Base-by-base conservation (phyloP, 2,329 filamentous ascomycete genomes). In the Arthrobotrys pseudoclavata region DNA sequence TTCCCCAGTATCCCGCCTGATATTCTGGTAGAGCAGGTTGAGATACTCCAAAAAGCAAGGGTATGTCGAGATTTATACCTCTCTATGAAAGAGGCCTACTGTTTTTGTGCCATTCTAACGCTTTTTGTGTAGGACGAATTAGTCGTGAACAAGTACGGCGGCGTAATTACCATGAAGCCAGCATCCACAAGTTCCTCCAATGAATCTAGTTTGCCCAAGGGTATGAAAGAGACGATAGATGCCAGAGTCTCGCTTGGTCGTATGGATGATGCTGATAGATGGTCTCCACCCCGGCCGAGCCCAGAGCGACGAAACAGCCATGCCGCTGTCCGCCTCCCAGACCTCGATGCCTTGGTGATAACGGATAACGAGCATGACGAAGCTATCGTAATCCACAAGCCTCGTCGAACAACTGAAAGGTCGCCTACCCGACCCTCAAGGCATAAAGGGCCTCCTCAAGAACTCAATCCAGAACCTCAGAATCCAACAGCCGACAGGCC, bases 111-210 rank as follows among this genome's bases (percentile, higher is more conserved):
- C n/a, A 20, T 45, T 45, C 42, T 45, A 45, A n/a, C 15, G 7
- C 1, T 37, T 10, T 57, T 31, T 6, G 22, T 3, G 10, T 34
- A 77, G 74, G 34, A 71, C 15, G 20, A 62, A 18, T 20, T 67
- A 18, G 31, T 40, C 22, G 47, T 77, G 13, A 52, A 48, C 3
- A 77, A 62, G 40, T 71, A 63, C 18, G 53, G 67, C 13, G 20
- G 40, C 22, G 18, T 77, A 5, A 71, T 77, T 53, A 77, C 74
- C 3, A 66, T 69, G 48, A 70, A 31, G 31, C 37, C 37, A 29
- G 24, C 22, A 26, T 45, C 2, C 31, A 22, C 26, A 24, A 20
- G 12, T 9, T 9, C 50, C 20, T 55, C 55, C 6, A 57, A 40
- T 7, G 34, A 15, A 6, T 7, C 29, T 20, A 42, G 26, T 18